Base-by-base conservation (phyloP, 768 basidiomycete genomes). In the Boletus pseudo-olivaceus region DNA sequence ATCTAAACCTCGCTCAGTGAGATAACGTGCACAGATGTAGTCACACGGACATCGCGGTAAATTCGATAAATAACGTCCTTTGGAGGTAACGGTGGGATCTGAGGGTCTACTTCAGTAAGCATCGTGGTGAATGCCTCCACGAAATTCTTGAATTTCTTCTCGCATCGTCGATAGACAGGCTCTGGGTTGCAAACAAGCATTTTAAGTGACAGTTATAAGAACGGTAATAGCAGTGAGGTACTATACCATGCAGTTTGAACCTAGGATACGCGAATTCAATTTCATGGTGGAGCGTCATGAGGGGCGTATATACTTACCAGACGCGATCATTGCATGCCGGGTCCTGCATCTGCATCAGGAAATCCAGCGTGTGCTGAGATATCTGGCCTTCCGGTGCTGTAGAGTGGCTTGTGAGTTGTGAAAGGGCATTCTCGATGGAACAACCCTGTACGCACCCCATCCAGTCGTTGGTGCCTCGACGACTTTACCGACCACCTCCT, bases 41-140 rank as follows among this genome's bases (percentile, higher is more conserved):
- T 26, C 17, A 41, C 35, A 47, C 59, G 30, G 19, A 89, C 90
- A 68, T 98, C 96, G 42, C 95, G 85, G 67, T 97, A 96, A 38
- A 98, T 94, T 15, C 96, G 78, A 69, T 98, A 91, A 51, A 90
- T 84, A 23, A 96, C 80, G 61, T 99, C 96, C 64, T 93, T 95
- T 0, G 91, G 82, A 0, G 97, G 97, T 2, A 98, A 75, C 8
- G 82, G 84, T 0, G 97, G 96, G 0, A 98, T 81, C 63, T 97
- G 83, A 17, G 82, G 73, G 67, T 99, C 96, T 1, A 83, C 84
- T 42, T 85, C 85, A 29, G 78, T 75, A 15, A 96, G 75, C 29
- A 82, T 69, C 11, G 82, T 75, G 1, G 87, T 87, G 64, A 95
- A 83, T 0, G 73, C 73, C 39, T 88, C 85, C 19, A 95, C 73